Conservation (phyloP, 257 asterid genomes). For the Paulownia fortunei region DNA sequence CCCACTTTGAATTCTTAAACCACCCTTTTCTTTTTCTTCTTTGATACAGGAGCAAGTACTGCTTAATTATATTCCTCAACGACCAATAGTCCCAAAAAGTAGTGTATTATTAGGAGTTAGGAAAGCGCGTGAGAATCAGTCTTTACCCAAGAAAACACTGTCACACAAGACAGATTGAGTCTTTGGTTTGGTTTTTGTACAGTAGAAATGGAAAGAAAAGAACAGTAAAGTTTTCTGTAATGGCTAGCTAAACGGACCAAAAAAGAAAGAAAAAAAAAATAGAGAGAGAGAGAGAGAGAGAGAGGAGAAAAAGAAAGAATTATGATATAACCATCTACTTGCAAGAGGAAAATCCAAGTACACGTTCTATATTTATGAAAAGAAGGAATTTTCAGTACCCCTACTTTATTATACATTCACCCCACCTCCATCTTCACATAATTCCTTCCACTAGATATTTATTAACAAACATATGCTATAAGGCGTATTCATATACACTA, state of each 20-base stretch:
- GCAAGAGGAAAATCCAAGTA: slow-evolving; percentile 46
- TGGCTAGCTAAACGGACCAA: background rate
- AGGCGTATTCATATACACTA: slow-evolving; percentile 9
- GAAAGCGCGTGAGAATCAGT: slow-evolving; percentile 39
- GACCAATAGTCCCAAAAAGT: slow-evolving; percentile 24
- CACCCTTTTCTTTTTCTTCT: background rate
- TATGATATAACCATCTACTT: slow-evolving; percentile 46
- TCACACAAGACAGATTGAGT: slow-evolving; percentile 39
- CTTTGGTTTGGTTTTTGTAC: slow-evolving; percentile 37
- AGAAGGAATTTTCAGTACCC: slow-evolving; percentile 40
- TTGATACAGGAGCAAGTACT: background rate
- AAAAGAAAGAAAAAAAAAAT: slow-evolving; percentile 11
- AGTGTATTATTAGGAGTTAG: background rate
- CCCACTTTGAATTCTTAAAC: slow-evolving; percentile 23
- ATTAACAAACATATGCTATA: background rate
- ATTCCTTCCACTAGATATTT: slow-evolving; percentile 5
- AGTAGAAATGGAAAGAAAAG: slow-evolving; percentile 35
- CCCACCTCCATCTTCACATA: slow-evolving; percentile 21
- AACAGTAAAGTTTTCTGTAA: slow-evolving; percentile 24
- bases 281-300: background rate
- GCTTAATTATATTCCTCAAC: slow-evolving; percentile 3
- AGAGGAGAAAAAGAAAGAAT: slow-evolving; percentile 30
- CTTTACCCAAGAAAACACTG: slow-evolving; percentile 49
- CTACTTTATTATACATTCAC: slow-evolving; percentile 26
- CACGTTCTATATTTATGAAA: slow-evolving; percentile 39